phyloP scores from a whole-genome alignment of 805 yeast species.

The Brettanomyces naardenensis region DNA sequence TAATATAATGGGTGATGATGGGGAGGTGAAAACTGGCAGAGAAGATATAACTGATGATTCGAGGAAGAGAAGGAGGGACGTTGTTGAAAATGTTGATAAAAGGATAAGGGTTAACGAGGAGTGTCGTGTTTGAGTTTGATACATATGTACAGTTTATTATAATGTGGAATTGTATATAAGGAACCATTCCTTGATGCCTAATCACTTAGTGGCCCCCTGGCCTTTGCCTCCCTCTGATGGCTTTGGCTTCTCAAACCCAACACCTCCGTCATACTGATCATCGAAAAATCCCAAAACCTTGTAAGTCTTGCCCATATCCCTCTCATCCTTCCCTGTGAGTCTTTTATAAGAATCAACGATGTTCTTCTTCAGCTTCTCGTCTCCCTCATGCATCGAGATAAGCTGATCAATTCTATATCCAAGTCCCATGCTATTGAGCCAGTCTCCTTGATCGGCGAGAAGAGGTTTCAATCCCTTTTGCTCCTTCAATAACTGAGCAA shows the following conservation, averaged over 20 bases:
- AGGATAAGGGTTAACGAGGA: not conserved
- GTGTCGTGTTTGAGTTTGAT: no score
- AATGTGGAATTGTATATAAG: no score
- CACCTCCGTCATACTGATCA: conserved; percentile 38
- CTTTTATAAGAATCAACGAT: conserved; percentile 53
- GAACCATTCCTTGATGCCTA: no score
- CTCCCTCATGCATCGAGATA: conserved; percentile 30
- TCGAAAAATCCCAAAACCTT: conserved; percentile 53
- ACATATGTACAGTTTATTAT: no score
- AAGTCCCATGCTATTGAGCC: conserved; percentile 69
- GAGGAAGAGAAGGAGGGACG: not conserved
- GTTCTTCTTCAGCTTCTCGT: conserved; percentile 38
- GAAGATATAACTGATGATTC: not conserved
- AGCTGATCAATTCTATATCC: conserved; percentile 61
- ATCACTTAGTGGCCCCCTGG: not conserved
- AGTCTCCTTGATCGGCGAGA: conserved; percentile 60
- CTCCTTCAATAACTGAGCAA: conserved; percentile 30
- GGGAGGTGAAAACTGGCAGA: conserved; percentile 9
- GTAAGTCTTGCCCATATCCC: conserved; percentile 70
- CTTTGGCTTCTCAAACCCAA: conserved; percentile 41
- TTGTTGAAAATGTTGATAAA: not conserved
- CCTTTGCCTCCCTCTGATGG: no score
- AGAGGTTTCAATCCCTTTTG: conserved; percentile 15
- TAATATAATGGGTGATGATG: conserved; percentile 29
- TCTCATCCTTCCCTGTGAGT: conserved; percentile 50